Evolutionary conservation across 345 rosid species (phyloP), one percentile per base, ranked within the genome.

Genomic region (Eucalyptus virginea): DNA sequence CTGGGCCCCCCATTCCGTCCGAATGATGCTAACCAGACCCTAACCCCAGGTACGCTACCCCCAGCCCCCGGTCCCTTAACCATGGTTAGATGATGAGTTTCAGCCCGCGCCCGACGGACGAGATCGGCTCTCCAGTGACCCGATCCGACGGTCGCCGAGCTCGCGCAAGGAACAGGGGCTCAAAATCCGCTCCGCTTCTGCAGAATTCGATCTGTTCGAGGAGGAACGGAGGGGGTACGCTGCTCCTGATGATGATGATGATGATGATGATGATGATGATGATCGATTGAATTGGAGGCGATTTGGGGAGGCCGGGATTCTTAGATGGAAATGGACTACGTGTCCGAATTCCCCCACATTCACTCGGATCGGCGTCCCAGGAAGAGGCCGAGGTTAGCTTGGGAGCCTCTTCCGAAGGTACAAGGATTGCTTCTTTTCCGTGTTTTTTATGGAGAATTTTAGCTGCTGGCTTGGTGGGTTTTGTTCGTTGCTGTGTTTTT

Each of bases 341-440:
- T 92, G 56, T 87, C 92, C 32, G 93, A 94, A 87, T 93, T 92
- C 87, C 91, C 93, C 85, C 96, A 92, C 65, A 90, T 34, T 90
- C 92, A 92, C 90, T 91, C 93, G 93, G 96, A 94, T 93, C 93
- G 94, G 86, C 96, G 96, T 80, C 97, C 97, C 87, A 88, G 94
- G 90, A 95, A 95, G 93, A 92, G 93, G 83, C 94, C 94, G 45
- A 90, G 94, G 87, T 92, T 94, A 87, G 96, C 92, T 91, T 95
- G 96, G 96, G 96, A 95, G 69, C 52, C 91, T 80, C 94, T 91
- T 88, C 86, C 91, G 2, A 95, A 95, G 97, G 96, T 95, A 93
- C 51, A 8, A 6, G 37, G 88, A 88, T 88, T 28, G 87, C 24
- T 80, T 24, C 67, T 12, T 65, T 62, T 14, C 19, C 51, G 7